phyloP scores from a whole-genome alignment of 1,284 basidiomycete genomes.

The Apiotrichum sp. region DNA sequence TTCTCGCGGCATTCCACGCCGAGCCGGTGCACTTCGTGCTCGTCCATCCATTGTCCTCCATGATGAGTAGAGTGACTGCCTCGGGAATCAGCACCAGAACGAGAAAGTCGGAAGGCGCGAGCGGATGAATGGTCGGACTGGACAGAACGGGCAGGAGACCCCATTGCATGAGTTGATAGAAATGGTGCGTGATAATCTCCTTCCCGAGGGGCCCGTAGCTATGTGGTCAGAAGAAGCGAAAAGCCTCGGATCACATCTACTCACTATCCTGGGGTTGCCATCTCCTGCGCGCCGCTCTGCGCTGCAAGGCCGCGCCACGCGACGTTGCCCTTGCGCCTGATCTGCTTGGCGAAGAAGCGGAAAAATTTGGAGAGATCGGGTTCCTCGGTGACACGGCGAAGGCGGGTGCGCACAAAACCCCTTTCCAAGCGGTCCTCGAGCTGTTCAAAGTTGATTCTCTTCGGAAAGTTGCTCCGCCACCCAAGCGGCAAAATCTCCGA shows the following conservation, averaged over 20 bases:
- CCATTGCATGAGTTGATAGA: constrained; percentile 27
- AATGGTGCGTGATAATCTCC: constrained; percentile 28
- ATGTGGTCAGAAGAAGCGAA: constrained; percentile 7
- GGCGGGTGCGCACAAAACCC: constrained; percentile 20
- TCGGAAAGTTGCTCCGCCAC: constrained; percentile 32
- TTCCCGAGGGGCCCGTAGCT: constrained; percentile 41
- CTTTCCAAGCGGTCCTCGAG: constrained; percentile 17
- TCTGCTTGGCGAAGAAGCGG: background rate
- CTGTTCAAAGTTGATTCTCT: constrained; percentile 28
- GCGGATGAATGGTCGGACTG: constrained; percentile 15
- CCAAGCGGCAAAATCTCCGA: constrained; percentile 34
- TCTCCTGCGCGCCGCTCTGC: background rate
- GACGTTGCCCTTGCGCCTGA: background rate
- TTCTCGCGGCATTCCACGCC: constrained; percentile 12
- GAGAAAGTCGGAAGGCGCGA: constrained; percentile 32
- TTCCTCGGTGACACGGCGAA: constrained; percentile 23
- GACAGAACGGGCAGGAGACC: constrained; percentile 16
- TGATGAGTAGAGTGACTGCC: constrained; percentile 34
- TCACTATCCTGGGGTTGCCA: constrained; percentile 35
- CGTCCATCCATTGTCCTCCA: constrained; percentile 27
- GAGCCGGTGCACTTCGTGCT: constrained; percentile 2
- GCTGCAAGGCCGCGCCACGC: background rate
- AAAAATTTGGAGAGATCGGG: constrained; percentile 24
- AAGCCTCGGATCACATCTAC: constrained; percentile 5
- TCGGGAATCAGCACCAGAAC: constrained; percentile 40